phyloP scores from a whole-genome alignment of 805 yeast species.

The Blastobotrys mokoenaii region DNA sequence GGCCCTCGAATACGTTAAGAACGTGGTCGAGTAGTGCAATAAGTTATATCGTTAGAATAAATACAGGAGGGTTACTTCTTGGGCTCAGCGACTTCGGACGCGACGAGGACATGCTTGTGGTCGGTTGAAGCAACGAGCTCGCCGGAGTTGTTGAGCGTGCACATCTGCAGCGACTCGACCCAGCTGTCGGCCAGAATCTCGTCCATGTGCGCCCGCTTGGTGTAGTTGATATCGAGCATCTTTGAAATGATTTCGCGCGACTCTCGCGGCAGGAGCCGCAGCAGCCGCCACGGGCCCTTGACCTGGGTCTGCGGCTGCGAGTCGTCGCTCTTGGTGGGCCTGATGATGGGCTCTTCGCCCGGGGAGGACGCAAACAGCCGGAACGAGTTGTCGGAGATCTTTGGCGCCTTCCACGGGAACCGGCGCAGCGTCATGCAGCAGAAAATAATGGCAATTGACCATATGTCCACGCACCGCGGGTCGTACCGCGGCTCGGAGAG shows the following conservation, averaged over 20 bases:
- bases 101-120: slow-evolving; percentile 32
- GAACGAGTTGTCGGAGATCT: slow-evolving; percentile 63
- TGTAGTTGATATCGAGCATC: slow-evolving; percentile 59
- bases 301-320: slow-evolving; percentile 16
- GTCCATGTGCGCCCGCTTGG: slow-evolving; percentile 48
- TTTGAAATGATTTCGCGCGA: slow-evolving; percentile 51
- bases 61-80: slow-evolving; percentile 16
- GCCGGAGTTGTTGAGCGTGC: slow-evolving; percentile 31
- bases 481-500: slow-evolving; percentile 54
- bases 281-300: slow-evolving; percentile 64
- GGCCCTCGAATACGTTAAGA: no score
- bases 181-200: slow-evolving; percentile 53
- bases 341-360: slow-evolving; percentile 20
- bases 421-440: slow-evolving; percentile 82
- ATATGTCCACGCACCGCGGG: slow-evolving; percentile 80
- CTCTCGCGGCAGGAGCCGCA: slow-evolving; percentile 61
- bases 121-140: slow-evolving; percentile 17
- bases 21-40: no score
- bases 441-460: slow-evolving; percentile 89
- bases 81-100: slow-evolving; percentile 28
- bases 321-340: slow-evolving; percentile 13
- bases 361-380: slow-evolving; percentile 42
- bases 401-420: slow-evolving; percentile 97
- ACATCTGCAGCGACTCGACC: slow-evolving; percentile 46
- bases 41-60: no score